Evolutionary conservation across 306 rosid genomes (phyloP).

Genomic region (Acacia confusa): DNA sequence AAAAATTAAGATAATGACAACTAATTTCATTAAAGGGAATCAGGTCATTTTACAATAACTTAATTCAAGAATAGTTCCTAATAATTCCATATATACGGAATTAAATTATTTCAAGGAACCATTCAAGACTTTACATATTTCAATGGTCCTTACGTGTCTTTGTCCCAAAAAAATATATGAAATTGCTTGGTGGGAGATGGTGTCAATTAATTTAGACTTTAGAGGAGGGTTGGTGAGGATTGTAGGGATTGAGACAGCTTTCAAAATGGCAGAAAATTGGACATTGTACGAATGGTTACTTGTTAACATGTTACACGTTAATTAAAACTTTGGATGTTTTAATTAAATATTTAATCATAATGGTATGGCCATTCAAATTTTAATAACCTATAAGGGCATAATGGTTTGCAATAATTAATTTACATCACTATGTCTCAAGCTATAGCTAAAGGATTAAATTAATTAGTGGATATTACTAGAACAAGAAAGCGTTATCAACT

Average conservation of each 20-base stretch:
- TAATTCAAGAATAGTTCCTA: not conserved
- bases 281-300: not conserved
- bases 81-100: too few relatives aligned
- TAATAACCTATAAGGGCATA: not conserved
- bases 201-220: not conserved
- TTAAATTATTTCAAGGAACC: not conserved
- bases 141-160: too few relatives aligned
- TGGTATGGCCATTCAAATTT: slow-evolving; percentile 23
- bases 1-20: too few relatives aligned
- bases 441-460: slow-evolving; percentile 21
- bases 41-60: not conserved
- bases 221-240: slow-evolving; percentile 13
- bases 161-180: not conserved
- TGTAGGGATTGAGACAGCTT: slow-evolving; percentile 29
- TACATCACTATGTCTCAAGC: slow-evolving; percentile 7
- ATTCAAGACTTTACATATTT: too few relatives aligned
- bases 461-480: slow-evolving; percentile 32
- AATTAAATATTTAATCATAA: slow-evolving; percentile 7
- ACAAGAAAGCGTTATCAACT: slow-evolving; percentile 30
- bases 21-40: not conserved
- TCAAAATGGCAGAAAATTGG: not conserved
- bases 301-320: slow-evolving; percentile 10
- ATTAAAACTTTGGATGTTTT: slow-evolving; percentile 8
- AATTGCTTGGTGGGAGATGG: slow-evolving; percentile 8
- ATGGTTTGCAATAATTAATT: slow-evolving; percentile 27